Evolutionary conservation across 495 filamentous ascomycete genomes (phyloP), one percentile per base, ranked within the genome.

Genomic region (Pyronema domesticum): DNA sequence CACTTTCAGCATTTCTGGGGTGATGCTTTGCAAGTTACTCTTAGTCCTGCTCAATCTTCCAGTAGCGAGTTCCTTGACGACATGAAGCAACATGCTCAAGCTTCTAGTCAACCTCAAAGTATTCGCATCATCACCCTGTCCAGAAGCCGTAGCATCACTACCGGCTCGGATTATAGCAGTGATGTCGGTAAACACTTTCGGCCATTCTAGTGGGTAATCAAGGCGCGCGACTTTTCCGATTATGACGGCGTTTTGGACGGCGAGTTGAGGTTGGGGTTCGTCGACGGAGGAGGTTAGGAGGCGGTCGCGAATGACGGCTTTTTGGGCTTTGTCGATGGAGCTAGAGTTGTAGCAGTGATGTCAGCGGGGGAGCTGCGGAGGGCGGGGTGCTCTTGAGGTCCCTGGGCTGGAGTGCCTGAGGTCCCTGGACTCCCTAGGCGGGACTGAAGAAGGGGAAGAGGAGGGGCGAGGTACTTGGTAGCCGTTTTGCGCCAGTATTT

Each of bases 181-280:
- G 18, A 93, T 69, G 8, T 66, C 69, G 15, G 70, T 66, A n/a
- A 81, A 66, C 40, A 74, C 73, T 33, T 78, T 73, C 3, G 76
- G 72, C 86, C 91, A 98, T 15, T 89, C 85, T 47, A 74, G 70
- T 3, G 91, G 91, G 67, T 83, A 96, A 60, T 95, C 91, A 63
- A 84, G 81, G 15, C 91, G 75, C 43, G 87, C 76, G 35, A 96
- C 81, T 68, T 94, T 98, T 7, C 87, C 82, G 45, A 86, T 73
- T 53, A 88, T 79, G 48, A 98, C 73, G 7, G 89, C 83, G 69
- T 93, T 93, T 60, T 95, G 86, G 37, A 87, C 67, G 17, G 86
- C 86, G 7, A 96, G 74, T 18, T 78, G 75, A 45, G 71, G 74
- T 39, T 84, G 79, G 1, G 79, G 76, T 64, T 96, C 91, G 60